Evolutionary conservation across 176 grass and related monocot genomes (phyloP).

Genomic region (Chloris gayana): DNA sequence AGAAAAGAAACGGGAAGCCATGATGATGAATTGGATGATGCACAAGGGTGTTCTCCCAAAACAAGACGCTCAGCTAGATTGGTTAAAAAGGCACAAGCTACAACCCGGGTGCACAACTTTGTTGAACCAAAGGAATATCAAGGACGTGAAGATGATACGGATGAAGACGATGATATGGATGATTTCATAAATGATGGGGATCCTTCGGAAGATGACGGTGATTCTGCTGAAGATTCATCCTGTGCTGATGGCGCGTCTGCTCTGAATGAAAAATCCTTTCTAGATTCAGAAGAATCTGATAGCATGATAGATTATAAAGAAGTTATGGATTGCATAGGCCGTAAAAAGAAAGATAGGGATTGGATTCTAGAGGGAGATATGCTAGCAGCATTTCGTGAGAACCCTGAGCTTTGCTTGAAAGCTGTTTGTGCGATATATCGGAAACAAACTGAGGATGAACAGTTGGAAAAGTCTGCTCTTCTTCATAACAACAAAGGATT

Average conservation of each 20-base stretch:
- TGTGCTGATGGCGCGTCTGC: conserved; percentile 19
- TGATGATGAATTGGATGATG: neutral
- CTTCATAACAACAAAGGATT: conserved; percentile 64
- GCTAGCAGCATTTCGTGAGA: conserved; percentile 60
- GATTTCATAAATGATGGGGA: conserved; percentile 59
- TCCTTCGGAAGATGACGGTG: conserved; percentile 35
- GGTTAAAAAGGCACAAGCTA: conserved; percentile 14
- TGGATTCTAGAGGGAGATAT: conserved; percentile 73
- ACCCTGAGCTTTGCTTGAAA: conserved; percentile 62
- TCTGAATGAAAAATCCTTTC: conserved; percentile 20
- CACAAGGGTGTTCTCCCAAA: neutral
- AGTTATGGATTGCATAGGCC: conserved; percentile 47
- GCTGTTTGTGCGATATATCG: conserved; percentile 84
- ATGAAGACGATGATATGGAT: conserved; percentile 52
- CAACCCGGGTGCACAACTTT: conserved; percentile 19
- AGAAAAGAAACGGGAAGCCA: neutral
- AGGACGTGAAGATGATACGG: conserved; percentile 35
- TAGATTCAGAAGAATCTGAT: conserved; percentile 29
- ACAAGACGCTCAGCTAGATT: conserved; percentile 46
- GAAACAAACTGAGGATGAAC: conserved; percentile 63
- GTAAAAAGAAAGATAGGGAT: conserved; percentile 45
- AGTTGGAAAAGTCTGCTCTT: conserved; percentile 36
- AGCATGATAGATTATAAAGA: conserved; percentile 43
- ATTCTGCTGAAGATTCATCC: conserved; percentile 28
- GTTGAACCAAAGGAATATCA: conserved; percentile 51